Conservation (phyloP, 2,329 filamentous ascomycete species). For the Erysiphe pulchra region DNA sequence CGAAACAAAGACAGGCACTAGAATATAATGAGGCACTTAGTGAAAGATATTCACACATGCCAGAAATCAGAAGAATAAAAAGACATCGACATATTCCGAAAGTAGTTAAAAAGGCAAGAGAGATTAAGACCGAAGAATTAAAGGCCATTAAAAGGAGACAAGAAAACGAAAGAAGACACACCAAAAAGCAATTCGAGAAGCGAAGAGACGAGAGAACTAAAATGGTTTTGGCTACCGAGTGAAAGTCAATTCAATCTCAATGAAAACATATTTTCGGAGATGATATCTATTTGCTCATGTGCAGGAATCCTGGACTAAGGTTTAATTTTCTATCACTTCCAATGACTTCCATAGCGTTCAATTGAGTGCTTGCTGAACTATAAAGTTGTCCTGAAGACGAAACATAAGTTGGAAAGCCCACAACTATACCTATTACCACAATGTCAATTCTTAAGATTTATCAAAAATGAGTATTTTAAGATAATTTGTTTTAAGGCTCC, state of each 20-base stretch:
- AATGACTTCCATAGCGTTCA: too few relatives aligned
- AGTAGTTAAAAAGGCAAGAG: constrained; percentile 79
- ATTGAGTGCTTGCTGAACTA: too few relatives aligned
- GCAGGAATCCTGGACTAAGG: too few relatives aligned
- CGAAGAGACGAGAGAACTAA: constrained; percentile 69
- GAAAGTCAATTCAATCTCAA: constrained; percentile 3
- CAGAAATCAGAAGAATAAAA: constrained; percentile 74
- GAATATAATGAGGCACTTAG: constrained; percentile 79
- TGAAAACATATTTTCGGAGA: background rate
- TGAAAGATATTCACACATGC: constrained; percentile 79
- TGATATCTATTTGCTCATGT: too few relatives aligned
- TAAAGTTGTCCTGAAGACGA: too few relatives aligned
- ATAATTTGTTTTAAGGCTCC: too few relatives aligned
- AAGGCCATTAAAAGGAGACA: constrained; percentile 69
- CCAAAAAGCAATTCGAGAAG: constrained; percentile 53
- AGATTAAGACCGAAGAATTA: constrained; percentile 83
- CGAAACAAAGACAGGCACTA: constrained; percentile 61
- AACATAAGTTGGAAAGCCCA: too few relatives aligned
- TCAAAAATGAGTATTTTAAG: too few relatives aligned
- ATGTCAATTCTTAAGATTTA: too few relatives aligned
- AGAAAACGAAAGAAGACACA: constrained; percentile 85
- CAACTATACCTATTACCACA: too few relatives aligned
- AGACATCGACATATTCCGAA: constrained; percentile 79
- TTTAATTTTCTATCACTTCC: too few relatives aligned
- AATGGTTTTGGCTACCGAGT: constrained; percentile 43